phyloP scores from a whole-genome alignment of 116 monocot genomes.

The Zostera marina region DNA sequence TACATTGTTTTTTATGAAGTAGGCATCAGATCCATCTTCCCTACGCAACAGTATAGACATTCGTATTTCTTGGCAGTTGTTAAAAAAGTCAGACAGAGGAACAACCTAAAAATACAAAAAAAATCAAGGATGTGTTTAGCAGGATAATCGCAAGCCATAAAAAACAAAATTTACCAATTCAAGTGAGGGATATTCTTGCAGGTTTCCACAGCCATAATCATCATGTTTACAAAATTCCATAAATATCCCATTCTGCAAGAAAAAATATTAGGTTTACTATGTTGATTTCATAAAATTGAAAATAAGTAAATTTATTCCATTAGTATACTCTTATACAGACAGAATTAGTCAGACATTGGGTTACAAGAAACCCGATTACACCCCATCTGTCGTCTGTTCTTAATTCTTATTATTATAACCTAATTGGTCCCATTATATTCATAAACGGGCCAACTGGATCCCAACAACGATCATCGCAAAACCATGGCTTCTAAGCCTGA shows the following conservation, averaged over 20 bases:
- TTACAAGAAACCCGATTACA: no score
- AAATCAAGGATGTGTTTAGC: not conserved
- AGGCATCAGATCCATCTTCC: conserved; percentile 10
- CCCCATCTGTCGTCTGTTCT: no score
- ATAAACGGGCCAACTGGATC: no score
- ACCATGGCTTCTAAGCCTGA: no score
- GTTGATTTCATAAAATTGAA: no score
- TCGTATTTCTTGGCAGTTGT: conserved; percentile 45
- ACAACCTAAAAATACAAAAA: conserved; percentile 32
- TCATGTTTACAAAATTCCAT: conserved; percentile 57
- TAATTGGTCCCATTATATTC: no score
- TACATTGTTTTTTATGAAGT: not conserved
- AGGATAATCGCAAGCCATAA: not conserved
- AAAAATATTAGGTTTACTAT: not conserved
- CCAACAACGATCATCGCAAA: no score
- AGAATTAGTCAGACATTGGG: no score
- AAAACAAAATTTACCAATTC: conserved; percentile 40
- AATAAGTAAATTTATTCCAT: no score
- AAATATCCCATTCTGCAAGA: conserved; percentile 22
- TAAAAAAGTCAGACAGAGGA: conserved; percentile 61
- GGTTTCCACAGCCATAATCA: conserved; percentile 7
- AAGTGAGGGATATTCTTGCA: conserved; percentile 8
- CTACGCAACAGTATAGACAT: conserved; percentile 13
- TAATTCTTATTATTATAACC: no score
- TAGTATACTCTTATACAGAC: no score